Evolutionary conservation across 1,139 yeast genomes (phyloP).

Genomic region (Debaryomycetaceae sp.): DNA sequence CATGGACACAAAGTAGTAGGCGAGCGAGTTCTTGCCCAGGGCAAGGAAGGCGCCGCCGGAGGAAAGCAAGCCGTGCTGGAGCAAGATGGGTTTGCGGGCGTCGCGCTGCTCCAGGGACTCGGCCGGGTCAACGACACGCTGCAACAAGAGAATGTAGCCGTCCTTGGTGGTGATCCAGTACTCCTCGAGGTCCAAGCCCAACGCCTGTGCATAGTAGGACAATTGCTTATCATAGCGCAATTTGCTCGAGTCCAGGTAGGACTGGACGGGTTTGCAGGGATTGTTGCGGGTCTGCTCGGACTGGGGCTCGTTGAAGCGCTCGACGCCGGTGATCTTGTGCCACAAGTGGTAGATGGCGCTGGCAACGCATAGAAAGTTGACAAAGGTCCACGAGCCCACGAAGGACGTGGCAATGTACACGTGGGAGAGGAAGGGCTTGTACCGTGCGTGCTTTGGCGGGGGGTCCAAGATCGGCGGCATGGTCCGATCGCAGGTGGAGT

Average conservation of each 20-base stretch:
- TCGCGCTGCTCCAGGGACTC: conserved; percentile 20
- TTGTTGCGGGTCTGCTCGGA: conserved; percentile 7
- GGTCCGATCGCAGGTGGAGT: not conserved
- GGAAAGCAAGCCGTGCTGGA: conserved; percentile 80
- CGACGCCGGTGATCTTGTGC: conserved; percentile 15
- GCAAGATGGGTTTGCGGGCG: conserved; percentile 46
- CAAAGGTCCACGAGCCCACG: conserved; percentile 19
- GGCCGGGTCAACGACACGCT: conserved; percentile 49
- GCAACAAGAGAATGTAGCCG: conserved; percentile 59
- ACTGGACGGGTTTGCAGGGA: conserved; percentile 16
- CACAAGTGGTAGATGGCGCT: conserved; percentile 18
- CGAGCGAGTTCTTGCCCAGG: conserved; percentile 66
- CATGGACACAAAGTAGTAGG: conserved; percentile 43
- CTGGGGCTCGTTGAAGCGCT: conserved; percentile 7
- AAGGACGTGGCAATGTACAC: conserved; percentile 16
- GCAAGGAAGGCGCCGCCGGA: conserved; percentile 80
- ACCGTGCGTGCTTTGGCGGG: conserved; percentile 8
- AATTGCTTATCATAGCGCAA: conserved; percentile 32
- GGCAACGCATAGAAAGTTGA: conserved; percentile 12
- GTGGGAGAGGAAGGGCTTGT: conserved; percentile 10
- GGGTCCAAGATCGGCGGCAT: conserved; percentile 15
- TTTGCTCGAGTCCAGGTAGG: conserved; percentile 19
- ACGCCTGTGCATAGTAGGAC: conserved; percentile 51
- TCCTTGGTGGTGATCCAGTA: conserved; percentile 63
- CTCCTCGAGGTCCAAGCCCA: conserved; percentile 50